Evolutionary conservation across 2,329 filamentous ascomycete species (phyloP).

Genomic region (Colletotrichum sp.): DNA sequence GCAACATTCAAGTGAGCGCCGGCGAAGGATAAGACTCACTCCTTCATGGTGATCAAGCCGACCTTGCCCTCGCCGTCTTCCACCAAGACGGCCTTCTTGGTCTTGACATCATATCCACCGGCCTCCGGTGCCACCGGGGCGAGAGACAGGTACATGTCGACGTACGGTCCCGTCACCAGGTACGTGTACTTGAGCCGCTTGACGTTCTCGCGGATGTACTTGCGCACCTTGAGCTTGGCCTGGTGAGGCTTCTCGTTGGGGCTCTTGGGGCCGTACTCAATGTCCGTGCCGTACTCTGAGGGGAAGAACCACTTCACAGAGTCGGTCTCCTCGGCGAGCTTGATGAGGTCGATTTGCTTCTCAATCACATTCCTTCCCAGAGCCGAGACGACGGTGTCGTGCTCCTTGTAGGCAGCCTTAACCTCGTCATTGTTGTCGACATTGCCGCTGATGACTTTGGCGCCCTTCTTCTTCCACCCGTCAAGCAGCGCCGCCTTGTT

Average conservation of each 20-base stretch:
- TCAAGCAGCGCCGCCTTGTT: constrained; percentile 26
- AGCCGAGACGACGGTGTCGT: constrained; percentile 70
- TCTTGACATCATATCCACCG: constrained; percentile 64
- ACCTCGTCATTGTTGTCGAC: constrained; percentile 51
- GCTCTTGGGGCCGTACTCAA: constrained; percentile 64
- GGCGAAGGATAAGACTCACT: constrained; percentile 52
- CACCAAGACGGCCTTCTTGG: constrained; percentile 64
- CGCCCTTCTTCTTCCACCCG: constrained; percentile 25
- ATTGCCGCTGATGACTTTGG: constrained; percentile 31
- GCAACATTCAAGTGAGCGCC: background rate
- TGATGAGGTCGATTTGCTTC: constrained; percentile 66
- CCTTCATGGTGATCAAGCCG: constrained; percentile 73
- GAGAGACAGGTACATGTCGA: constrained; percentile 63
- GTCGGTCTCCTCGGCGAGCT: constrained; percentile 57
- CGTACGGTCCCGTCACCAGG: constrained; percentile 73
- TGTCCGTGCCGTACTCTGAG: constrained; percentile 71
- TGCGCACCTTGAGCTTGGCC: constrained; percentile 71
- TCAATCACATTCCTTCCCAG: constrained; percentile 68
- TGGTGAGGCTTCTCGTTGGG: constrained; percentile 71
- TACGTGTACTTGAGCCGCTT: constrained; percentile 66
- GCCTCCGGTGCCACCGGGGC: constrained; percentile 40
- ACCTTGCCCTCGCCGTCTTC: constrained; percentile 66
- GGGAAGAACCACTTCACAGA: constrained; percentile 69
- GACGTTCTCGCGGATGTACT: constrained; percentile 58
- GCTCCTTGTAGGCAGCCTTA: constrained; percentile 57